Evolutionary conservation across 805 yeast genomes (phyloP), one percentile per base, ranked within the genome.

Genomic region (Yueomyces sinensis): DNA sequence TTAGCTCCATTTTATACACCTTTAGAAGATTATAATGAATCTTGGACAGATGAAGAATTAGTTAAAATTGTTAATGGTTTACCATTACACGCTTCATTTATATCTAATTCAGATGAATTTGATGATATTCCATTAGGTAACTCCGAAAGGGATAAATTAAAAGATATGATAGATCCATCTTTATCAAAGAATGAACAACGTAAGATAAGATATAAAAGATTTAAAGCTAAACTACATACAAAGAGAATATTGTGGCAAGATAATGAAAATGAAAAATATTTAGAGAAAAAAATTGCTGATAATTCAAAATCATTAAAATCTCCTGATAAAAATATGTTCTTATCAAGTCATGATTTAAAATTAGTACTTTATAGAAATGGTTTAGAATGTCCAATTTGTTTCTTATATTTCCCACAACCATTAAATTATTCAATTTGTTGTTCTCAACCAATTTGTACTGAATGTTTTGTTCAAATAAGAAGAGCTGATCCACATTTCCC

Each of bases 391-490:
- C 96, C 96, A 9, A 87, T 89, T 43, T 89, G 98, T 52, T 87
- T 89, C 53, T 66, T 87, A 9, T 82, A 69, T 23, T 17, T 33
- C 20, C 37, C 40, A 7, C 18, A 32, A 24, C 33, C 33, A 11
- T 19, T 37, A 13, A 34, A 34, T 13, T 17, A 18, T 16, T 19
- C 37, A 4, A 19, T 4, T 5, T 34, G 37, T n/a, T 34, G 37
- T 30, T 11, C 17, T 9, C 31, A 30, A n/a, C 25, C 32, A 18
- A 30, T 34, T 9, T 34, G 37, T 16, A 34, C 95, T 2, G 97
- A 89, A 58, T 89, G 98, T 52, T 91, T 89, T 68, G 95, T 89
- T 13, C 96, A 89, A 56, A 83, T 91, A 53, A 84, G 82, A 55
- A 68, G 43, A 30, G 44, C 45, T 0, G 94, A 84, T 11, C 97